Base-by-base conservation (phyloP, 257 asterid genomes). In the Solanum commersonii region DNA sequence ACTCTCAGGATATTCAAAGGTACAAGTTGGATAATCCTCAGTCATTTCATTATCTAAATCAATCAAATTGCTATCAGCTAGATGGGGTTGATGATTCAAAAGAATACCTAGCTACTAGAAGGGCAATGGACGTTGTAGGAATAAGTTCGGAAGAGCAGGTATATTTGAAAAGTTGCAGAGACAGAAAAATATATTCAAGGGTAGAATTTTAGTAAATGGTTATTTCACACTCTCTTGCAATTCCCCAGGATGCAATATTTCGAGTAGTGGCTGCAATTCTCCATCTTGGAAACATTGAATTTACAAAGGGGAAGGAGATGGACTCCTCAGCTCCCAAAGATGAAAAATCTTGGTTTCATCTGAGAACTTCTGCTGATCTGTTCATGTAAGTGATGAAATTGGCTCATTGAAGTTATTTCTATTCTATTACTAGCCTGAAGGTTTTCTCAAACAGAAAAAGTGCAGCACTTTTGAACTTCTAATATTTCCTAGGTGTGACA, bases 231-330 rank as follows among this genome's bases (percentile, higher is more conserved):
- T 81, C 70, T 46, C 68, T 79, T 79, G 29, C 38, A 6, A 44
- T 81, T 29, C 37, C 85, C 59, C 89, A 89, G 91, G 91, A 89
- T 59, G 91, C 87, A 78, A 89, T 87, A 81, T 89, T 89, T 59
- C 78, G 89, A 10, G 91, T 89, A 37, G 91, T 89, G 89, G 91
- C 91, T 78, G 89, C 91, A 42, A 52, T 87, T 40, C 91, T 87
- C 81, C 90, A 89, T 83, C 85, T 89, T 46, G 91, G 91, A 18
- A 89, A 89, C 68, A 29, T 88, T n/a, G 91, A 89, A 60, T 87
- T 87, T 87, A 33, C 88, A 11, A 89, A 84, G 79, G 90, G 90
- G 22, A 84, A 68, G 37, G 90, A 89, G 83, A 85, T 46, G n/a
- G 90, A 89, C 59, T 88, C 89, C 18, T 87, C 90, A n/a, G 84